Conservation (phyloP, 192 early-diverging fungal genomes). For the Lobosporangium transversale region DNA sequence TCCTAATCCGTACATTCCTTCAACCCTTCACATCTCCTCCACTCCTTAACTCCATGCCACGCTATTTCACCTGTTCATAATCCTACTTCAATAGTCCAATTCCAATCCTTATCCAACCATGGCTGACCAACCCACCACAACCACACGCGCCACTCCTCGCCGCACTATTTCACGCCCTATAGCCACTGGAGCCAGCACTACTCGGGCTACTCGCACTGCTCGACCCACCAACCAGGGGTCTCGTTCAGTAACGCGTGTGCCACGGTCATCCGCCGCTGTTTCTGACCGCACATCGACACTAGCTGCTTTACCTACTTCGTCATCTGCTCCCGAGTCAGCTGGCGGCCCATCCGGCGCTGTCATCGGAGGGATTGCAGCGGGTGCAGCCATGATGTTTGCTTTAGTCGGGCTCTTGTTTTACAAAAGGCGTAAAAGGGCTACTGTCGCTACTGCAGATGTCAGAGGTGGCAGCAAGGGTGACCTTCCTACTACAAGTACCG, state of each 20-base stretch:
- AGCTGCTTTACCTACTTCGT: conserved; percentile 1
- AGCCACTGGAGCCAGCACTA: conserved; percentile 4
- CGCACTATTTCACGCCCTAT: no score
- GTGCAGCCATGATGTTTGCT: conserved; percentile 10
- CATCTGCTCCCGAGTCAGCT: conserved; percentile 1
- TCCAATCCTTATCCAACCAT: conserved; percentile 1
- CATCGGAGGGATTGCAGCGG: conserved; percentile 38
- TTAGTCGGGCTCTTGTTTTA: conserved; percentile 32
- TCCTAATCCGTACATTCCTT: not conserved
- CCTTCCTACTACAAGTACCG: not conserved
- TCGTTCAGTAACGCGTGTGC: not conserved
- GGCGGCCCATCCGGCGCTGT: conserved; percentile 25
- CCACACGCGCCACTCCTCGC: conserved; percentile 10
- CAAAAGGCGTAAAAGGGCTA: conserved; percentile 31
- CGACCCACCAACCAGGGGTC: not conserved
- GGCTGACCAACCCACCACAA: conserved; percentile 16
- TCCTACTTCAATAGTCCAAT: not conserved
- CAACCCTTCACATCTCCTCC: not conserved
- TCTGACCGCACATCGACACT: not conserved
- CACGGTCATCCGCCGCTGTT: not conserved
- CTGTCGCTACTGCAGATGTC: conserved; percentile 12
- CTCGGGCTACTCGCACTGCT: not conserved
- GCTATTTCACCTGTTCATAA: not conserved
- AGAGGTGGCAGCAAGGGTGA: not conserved
- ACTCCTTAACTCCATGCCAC: not conserved